Base-by-base conservation (phyloP, 148 eudicot species). In the Nepenthes gracilis region DNA sequence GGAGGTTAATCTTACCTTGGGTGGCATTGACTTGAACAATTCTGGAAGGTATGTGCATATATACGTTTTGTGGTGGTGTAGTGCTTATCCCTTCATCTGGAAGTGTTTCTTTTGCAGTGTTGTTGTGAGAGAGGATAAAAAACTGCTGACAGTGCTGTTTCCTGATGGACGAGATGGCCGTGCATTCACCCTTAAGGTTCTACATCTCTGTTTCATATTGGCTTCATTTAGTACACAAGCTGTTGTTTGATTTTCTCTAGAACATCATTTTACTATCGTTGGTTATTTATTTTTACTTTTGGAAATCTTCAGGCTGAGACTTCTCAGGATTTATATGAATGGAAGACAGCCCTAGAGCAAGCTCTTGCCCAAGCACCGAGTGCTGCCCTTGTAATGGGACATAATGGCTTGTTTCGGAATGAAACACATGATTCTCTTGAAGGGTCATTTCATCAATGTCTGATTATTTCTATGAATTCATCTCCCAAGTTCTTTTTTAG, bases 341-440 rank as follows among this genome's bases (percentile, higher is more conserved):
- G 99, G 99, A 94, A 89, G 81, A 74, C 87, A 57, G 97, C 99
- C 52, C 80, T 94, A 54, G 99, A 89, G 69, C 81, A 75, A 64
- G 97, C 99, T 78, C 97, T 94, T 75, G 92, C 90, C 35, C 99
- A 94, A 72, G 97, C 99, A 40, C 99, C 99, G 12, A 89, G 86
- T 81, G 97, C 99, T 64, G 95, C 97, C 66, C 92, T 89, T 78
- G 97, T 85, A 73, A 94, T 94, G 95, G 97, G 95, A 69, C 90
- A 89, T 65, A 86, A 89, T 67, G 99, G 97, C 59, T 86, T 94
- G 66, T 89, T 94, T 68, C 88, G 92, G 57, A 94, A 75, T 78
- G 95, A 88, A 65, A 66, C 81, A 33, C 86, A 59, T 73, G 92
- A 86, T 79, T 56, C 78, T 34, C 71, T 75, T 77, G 99, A 89